A percentile compares a stretch with the other conserved stretches of the same genome.
These are phyloP conservation scores for Pestalotiopsis sp. DNA, from an alignment of 2,329 filamentous ascomycete genomes.

Conservation along the genomic window DNA sequence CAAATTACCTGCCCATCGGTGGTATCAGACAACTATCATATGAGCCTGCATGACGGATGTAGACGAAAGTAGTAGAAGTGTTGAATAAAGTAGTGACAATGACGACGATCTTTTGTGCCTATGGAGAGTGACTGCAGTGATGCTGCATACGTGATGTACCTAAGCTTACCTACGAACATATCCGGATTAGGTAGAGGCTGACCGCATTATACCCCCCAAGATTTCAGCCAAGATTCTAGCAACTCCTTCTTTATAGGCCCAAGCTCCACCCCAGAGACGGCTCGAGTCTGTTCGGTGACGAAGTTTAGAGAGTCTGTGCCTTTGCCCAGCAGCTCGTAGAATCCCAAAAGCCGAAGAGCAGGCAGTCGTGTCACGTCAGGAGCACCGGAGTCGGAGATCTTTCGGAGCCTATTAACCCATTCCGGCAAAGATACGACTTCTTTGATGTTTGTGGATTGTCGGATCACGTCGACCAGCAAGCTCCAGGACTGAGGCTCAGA, in stretches of 20 bases:
- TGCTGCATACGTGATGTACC: background rate
- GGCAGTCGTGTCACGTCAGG: constrained; percentile 18
- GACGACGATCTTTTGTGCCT: no score
- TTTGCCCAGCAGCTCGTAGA: constrained; percentile 14
- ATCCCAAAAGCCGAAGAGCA: constrained; percentile 18
- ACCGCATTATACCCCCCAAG: background rate
- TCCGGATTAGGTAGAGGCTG: background rate
- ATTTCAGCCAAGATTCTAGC: background rate
- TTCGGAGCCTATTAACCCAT: constrained; percentile 17
- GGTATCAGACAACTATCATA: no score
- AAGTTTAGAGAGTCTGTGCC: background rate
- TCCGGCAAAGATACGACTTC: constrained; percentile 14
- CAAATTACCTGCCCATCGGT: no score
- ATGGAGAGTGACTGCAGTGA: background rate
- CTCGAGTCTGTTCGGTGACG: background rate
- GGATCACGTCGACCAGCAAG: constrained; percentile 13
- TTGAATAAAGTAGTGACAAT: no score
- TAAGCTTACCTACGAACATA: background rate
- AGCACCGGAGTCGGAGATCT: constrained; percentile 7
- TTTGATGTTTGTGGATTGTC: background rate
- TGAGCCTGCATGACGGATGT: no score
- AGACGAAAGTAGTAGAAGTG: no score
- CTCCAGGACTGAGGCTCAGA: constrained; percentile 16
- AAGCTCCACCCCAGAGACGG: background rate
- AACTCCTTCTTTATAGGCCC: background rate